phyloP scores from a whole-genome alignment of 495 filamentous ascomycete genomes.

The Venustampulla echinocandica region DNA sequence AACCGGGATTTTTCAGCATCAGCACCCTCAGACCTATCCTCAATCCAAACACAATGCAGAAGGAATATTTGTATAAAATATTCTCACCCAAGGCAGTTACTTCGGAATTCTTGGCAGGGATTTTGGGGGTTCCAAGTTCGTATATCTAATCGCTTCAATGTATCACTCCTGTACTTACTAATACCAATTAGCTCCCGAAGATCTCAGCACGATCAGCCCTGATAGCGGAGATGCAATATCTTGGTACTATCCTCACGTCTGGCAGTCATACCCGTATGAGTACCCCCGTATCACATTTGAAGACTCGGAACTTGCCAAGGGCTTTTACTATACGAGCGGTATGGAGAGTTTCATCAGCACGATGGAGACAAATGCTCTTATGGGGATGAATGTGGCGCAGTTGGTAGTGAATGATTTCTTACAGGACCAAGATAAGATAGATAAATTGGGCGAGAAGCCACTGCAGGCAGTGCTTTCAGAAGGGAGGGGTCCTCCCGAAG shows the following conservation, averaged over 20 bases:
- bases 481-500: background rate
- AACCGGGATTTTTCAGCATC: slow-evolving; percentile 77
- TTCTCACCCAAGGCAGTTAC: slow-evolving; percentile 71
- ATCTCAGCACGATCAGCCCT: slow-evolving; percentile 25
- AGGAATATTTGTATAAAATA: slow-evolving; percentile 90
- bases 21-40: slow-evolving; percentile 59
- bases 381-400: slow-evolving; percentile 89
- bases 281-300: slow-evolving; percentile 83
- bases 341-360: slow-evolving; percentile 95
- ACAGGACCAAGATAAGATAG: slow-evolving; percentile 16
- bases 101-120: slow-evolving; percentile 47
- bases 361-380: slow-evolving; percentile 94
- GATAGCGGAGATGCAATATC: slow-evolving; percentile 45
- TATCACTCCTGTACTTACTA: slow-evolving; percentile 21
- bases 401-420: slow-evolving; percentile 54
- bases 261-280: slow-evolving; percentile 79
- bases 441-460: background rate
- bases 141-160: background rate
- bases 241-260: slow-evolving; percentile 65
- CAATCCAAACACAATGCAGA: slow-evolving; percentile 41
- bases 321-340: slow-evolving; percentile 82
- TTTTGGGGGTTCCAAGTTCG: slow-evolving; percentile 14
- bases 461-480: slow-evolving; percentile 1
- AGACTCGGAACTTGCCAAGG: slow-evolving; percentile 55
- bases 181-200: slow-evolving; percentile 15